Percentiles rank a stretch among this genome's conserved stretches.
These are phyloP conservation scores for Saksenaea vasiformis DNA, from an alignment of 371 early-diverging fungal genomes.

Conservation along the genomic window DNA sequence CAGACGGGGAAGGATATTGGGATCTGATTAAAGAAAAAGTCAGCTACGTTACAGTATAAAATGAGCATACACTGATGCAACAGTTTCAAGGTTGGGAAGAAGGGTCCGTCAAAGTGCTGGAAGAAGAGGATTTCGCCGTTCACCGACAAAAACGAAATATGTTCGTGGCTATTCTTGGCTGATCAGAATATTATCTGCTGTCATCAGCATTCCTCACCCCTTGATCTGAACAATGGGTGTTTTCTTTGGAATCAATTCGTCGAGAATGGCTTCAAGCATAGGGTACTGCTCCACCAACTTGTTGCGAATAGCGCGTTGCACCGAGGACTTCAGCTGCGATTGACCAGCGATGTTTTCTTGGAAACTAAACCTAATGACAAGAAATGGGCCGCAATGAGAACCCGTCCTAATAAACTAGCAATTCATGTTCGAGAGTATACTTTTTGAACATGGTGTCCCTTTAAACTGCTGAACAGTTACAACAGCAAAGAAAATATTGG, in stretches of 20 bases:
- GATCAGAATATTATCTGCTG: neutral
- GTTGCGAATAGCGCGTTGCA: constrained; percentile 84
- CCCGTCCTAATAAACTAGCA: neutral
- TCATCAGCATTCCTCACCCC: constrained; percentile 57
- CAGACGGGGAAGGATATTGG: constrained; percentile 86
- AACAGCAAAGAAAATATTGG: neutral
- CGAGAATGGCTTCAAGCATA: constrained; percentile 78
- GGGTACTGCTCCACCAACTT: constrained; percentile 90
- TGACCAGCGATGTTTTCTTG: constrained; percentile 83
- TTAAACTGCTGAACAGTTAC: neutral
- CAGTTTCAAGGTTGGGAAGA: constrained; percentile 82
- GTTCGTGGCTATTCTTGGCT: constrained; percentile 73
- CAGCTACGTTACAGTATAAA: neutral
- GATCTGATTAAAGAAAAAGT: constrained; percentile 58
- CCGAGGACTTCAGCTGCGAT: constrained; percentile 91
- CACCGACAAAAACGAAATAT: constrained; percentile 77
- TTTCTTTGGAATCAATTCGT: constrained; percentile 95
- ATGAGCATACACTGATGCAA: constrained; percentile 83
- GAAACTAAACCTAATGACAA: constrained; percentile 62
- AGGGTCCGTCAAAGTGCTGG: constrained; percentile 93
- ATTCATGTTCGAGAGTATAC: neutral
- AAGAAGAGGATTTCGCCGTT: constrained; percentile 89
- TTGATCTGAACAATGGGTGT: constrained; percentile 83
- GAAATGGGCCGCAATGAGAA: neutral
- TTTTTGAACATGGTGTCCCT: constrained; percentile 25